A percentile compares a stretch with the other conserved stretches of the same genome.
Conservation (phyloP, 1,284 basidiomycete genomes). For the Irpex rosettiformis region DNA sequence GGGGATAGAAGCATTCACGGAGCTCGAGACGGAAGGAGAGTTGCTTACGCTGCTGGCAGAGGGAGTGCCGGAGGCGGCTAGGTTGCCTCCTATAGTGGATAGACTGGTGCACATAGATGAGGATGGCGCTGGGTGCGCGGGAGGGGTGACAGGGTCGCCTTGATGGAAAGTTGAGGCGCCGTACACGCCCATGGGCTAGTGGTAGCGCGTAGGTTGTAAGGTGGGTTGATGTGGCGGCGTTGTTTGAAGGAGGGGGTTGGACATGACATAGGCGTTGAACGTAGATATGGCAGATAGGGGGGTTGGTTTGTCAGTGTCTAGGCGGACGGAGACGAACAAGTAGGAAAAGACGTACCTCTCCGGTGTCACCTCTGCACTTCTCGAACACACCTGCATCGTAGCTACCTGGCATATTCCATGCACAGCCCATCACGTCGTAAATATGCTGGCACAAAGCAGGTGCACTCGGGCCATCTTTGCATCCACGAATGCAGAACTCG, state of each 20-base stretch:
- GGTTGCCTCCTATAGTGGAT: conserved; percentile 39
- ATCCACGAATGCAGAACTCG: conserved; percentile 75
- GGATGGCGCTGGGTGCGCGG: conserved; percentile 53
- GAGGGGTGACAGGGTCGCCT: conserved; percentile 55
- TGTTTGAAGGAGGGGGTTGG: background rate
- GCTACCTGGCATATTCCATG: conserved; percentile 68
- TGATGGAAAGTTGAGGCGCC: conserved; percentile 64
- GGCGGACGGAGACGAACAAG: background rate
- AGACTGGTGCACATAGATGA: conserved; percentile 49
- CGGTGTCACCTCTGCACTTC: conserved; percentile 48
- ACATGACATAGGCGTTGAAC: background rate
- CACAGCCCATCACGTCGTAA: conserved; percentile 63
- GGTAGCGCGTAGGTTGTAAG: too few relatives aligned
- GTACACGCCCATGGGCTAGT: conserved; percentile 69
- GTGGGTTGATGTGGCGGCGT: background rate
- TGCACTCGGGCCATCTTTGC: conserved; percentile 56
- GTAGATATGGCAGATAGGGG: background rate
- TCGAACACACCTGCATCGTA: conserved; percentile 58
- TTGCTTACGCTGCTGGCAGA: background rate
- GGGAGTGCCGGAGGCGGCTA: conserved; percentile 15
- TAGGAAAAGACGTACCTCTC: conserved; percentile 34
- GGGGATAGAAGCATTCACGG: background rate
- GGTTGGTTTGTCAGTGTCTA: conserved; percentile 6
- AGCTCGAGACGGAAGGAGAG: background rate
- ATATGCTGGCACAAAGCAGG: conserved; percentile 64